Base-by-base conservation (phyloP, 1,284 basidiomycete genomes). In the Fistulinella cinereoalba region DNA sequence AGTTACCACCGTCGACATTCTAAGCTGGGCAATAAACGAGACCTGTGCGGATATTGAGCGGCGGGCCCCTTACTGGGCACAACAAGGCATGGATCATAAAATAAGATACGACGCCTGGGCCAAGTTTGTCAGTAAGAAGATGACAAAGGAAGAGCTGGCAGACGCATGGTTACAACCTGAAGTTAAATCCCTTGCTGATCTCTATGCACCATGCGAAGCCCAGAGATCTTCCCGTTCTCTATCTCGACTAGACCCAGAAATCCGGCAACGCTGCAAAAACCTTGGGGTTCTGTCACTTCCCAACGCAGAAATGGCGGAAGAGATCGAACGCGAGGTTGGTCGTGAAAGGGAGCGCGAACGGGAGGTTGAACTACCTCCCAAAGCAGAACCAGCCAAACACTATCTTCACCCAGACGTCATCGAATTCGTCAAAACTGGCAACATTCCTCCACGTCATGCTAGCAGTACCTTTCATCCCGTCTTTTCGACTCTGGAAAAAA, bases 11-110 rank as follows among this genome's bases (percentile, higher is more conserved):
- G 13, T 11, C 11, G 44, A 46, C 32, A 23, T 46, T 16, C 23
- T 46, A 6, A 11, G 21, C 7, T 39, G 44, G 77, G 51, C 65
- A 1, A 73, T 79, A 55, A 53, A 49, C 1, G 71, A 74, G 55
- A 76, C 76, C 0, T 77, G 73, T 43, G 43, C 52, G 1, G 66
- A 76, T 28, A 75, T 77, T 12, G 52, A 66, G 29, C 64, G 58
- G 6, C 60, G 69, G 39, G 53, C 67, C 21, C 64, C 71, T 33
- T 68, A 71, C 25, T 79, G 75, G 76, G 69, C 61, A 22, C 64
- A 71, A 37, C 78, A 79, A 57, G 79, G 76, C 0, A 38, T 68
- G 5, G 66, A 77, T 6, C 37, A 39, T 25, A 34, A 27, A 6
- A 6, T n/a, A 1, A 32, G 31, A 34, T 18, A 38, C 6, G 15